Base-by-base conservation (phyloP, 139 green algal genomes). In the Pseudopediastrum boryanum region DNA sequence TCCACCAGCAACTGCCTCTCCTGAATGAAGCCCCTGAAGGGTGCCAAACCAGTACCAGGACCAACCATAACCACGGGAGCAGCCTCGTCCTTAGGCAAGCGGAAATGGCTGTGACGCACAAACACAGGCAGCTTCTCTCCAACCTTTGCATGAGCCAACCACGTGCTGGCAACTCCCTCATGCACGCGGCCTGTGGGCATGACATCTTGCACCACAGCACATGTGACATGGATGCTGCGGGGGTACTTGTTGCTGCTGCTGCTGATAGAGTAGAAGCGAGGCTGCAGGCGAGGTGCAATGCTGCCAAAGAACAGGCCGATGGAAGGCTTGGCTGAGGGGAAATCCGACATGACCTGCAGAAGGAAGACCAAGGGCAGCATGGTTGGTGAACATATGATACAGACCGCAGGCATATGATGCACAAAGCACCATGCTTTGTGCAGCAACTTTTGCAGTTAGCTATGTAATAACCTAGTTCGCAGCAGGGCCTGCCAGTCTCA, bases 11-110 rank as follows among this genome's bases (percentile, higher is more conserved):
- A n/a, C 29, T 73, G 38, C 0, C 70, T 61, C 63, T 84, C 71
- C 35, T 81, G 96, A 43, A 99, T 83, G 84, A 99, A 99, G 27
- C 94, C 96, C 6, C 96, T 82, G 89, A 99, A 99, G 35, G 96
- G 96, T 0, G 96, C 96, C 31, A 99, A 85, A 1, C 96, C 96
- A 0, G 96, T 99, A 80, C 96, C 96, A 0, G 96, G 96, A 3
- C 96, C 96, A 7, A 99, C 85, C 96, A 99, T 98, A 27, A 99
- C 80, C 27, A 99, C 64, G 0, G 96, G 96, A 48, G 76, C 74
- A 3, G 27, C 27, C 2, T 84, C 66, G 74, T 95, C 79, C 19
- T 59, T 6, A 0, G 96, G 96, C 72, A 98, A 89, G 77, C 90
- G 90, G 88, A 99, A 99, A 56, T 87, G 86, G 38, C 91, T 97